A percentile compares a stretch with the other conserved stretches of the same genome.
Conservation (phyloP, 257 asterid genomes). For the Capsicum baccatum region DNA sequence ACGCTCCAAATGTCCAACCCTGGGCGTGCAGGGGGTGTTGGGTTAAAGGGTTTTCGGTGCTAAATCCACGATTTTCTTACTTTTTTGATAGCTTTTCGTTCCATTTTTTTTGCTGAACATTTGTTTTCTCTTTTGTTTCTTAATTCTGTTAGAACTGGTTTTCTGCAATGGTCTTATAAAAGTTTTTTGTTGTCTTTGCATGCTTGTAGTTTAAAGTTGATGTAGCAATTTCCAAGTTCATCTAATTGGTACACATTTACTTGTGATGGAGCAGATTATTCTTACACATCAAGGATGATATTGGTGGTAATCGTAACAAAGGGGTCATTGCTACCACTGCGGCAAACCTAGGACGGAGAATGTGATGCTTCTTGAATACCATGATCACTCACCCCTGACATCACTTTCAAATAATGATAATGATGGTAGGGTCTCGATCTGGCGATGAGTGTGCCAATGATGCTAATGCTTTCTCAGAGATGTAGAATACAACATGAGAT, state of each 20-base stretch:
- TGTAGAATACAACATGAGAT: constrained; percentile 51
- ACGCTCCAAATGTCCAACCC: too few species aligned
- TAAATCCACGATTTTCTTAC: neutral
- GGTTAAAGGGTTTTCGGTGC: too few species aligned
- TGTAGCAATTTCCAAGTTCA: constrained; percentile 30
- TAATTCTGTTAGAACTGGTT: neutral
- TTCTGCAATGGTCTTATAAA: neutral
- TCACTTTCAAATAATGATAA: constrained; percentile 70
- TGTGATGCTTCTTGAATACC: constrained; percentile 43
- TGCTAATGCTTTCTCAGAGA: constrained; percentile 55
- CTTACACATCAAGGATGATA: constrained; percentile 58
- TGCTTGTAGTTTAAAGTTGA: constrained; percentile 27
- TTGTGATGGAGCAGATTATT: neutral
- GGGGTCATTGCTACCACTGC: constrained; percentile 50
- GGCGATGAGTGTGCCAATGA: constrained; percentile 70
- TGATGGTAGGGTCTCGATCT: constrained; percentile 50
- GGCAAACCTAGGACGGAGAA: constrained; percentile 70
- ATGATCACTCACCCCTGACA: constrained; percentile 55
- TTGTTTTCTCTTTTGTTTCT: neutral
- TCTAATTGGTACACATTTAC: constrained; percentile 24
- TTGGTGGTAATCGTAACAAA: constrained; percentile 52
- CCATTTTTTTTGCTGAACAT: neutral
- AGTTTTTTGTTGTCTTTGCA: constrained; percentile 5
- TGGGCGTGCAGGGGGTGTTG: too few species aligned
- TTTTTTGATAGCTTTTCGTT: neutral